Evolutionary conservation across 768 basidiomycete species (phyloP).

Genomic region (Leccinum subtestaceum): DNA sequence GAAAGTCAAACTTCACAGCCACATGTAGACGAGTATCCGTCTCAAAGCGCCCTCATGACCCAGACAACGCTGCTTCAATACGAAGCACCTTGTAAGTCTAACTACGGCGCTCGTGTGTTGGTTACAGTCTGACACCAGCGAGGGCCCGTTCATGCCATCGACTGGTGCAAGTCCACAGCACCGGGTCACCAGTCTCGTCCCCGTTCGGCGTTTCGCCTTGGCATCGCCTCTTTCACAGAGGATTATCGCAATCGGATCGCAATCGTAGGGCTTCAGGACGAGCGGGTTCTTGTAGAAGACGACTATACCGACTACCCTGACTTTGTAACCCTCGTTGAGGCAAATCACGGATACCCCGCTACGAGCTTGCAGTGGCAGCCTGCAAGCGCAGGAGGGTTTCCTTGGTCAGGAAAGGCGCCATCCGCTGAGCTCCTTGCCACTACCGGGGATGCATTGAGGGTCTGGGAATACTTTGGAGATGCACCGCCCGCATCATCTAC

Average conservation of each 20-base stretch:
- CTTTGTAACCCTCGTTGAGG: constrained; percentile 82
- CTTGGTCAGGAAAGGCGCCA: constrained; percentile 67
- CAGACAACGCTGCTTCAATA: constrained; percentile 76
- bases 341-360: constrained; percentile 87
- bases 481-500: constrained; percentile 51
- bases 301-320: constrained; percentile 81
- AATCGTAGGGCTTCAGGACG: constrained; percentile 76
- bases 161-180: constrained; percentile 83
- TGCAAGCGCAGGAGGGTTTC: constrained; percentile 54
- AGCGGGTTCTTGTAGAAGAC: constrained; percentile 83
- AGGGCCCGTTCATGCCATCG: constrained; percentile 86
- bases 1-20: constrained; percentile 17
- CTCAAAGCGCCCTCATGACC: constrained; percentile 43
- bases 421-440: constrained; percentile 85
- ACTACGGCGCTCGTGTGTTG: background rate
- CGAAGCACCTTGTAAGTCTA: constrained; percentile 76
- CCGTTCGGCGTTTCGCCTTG: constrained; percentile 79
- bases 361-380: constrained; percentile 96
- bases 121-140: constrained; percentile 18
- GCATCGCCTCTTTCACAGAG: constrained; percentile 81
- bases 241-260: constrained; percentile 82
- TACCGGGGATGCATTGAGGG: constrained; percentile 87
- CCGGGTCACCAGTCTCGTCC: constrained; percentile 71
- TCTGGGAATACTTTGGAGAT: constrained; percentile 87
- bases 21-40: constrained; percentile 15